Percentiles rank a stretch among this genome's conserved stretches.
Conservation (phyloP, 2,329 filamentous ascomycete genomes). For the Sporothrix mexicana region DNA sequence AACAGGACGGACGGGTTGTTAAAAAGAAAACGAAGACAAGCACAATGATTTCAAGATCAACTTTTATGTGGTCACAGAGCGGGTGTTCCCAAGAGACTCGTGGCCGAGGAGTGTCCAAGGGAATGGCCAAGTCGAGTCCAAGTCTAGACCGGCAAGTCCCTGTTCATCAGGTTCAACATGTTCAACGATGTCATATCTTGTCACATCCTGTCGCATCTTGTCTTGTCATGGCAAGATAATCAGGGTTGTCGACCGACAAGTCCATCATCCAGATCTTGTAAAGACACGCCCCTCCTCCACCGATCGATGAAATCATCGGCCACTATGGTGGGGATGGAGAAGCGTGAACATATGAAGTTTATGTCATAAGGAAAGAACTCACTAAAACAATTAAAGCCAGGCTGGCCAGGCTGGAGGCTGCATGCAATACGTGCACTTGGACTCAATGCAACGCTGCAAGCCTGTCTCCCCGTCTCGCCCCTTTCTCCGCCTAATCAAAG, state of each 20-base stretch:
- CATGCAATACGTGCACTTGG: neutral
- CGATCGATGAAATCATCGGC: conserved; percentile 1
- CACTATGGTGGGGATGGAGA: neutral
- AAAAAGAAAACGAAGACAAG: neutral
- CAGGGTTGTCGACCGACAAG: too few relatives aligned
- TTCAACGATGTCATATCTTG: conserved; percentile 12
- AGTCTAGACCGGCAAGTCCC: neutral
- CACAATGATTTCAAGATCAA: neutral
- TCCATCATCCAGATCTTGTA: too few relatives aligned
- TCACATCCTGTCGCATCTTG: neutral
- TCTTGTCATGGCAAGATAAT: too few relatives aligned
- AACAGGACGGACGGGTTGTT: conserved; percentile 14
- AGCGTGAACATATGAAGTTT: too few relatives aligned
- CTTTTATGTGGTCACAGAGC: neutral
- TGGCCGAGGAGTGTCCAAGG: neutral
- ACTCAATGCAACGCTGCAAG: conserved; percentile 7
- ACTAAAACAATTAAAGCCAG: neutral
- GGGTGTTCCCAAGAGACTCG: neutral
- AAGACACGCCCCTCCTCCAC: too few relatives aligned
- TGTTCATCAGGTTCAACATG: neutral
- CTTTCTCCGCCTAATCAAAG: too few relatives aligned
- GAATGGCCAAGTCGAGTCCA: neutral
- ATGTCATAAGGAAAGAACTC: too few relatives aligned
- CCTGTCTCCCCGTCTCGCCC: too few relatives aligned
- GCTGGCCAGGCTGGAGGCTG: neutral